A percentile compares a stretch with the other conserved stretches of the same genome.
These are phyloP conservation scores for Aureobasidium mangrovei DNA, from an alignment of 2,329 filamentous ascomycete genomes.

Conservation along the genomic window DNA sequence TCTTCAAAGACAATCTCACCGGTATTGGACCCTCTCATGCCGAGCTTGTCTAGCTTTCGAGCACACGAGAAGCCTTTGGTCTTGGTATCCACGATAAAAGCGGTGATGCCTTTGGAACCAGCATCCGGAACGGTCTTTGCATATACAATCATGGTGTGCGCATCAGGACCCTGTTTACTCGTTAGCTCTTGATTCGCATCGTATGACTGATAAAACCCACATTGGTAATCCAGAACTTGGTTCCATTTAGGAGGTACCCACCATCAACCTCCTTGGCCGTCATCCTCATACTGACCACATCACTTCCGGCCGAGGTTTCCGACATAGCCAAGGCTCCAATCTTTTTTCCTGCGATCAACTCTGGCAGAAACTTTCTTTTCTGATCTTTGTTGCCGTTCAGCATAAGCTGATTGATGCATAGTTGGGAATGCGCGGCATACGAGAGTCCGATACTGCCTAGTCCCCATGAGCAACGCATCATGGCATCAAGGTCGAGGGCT, in stretches of 20 bases:
- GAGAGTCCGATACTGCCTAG: constrained; percentile 66
- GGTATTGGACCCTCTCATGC: constrained; percentile 95
- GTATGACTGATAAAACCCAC: constrained; percentile 32
- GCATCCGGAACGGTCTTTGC: constrained; percentile 80
- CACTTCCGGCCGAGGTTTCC: constrained; percentile 80
- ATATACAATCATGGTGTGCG: constrained; percentile 90
- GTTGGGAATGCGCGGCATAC: constrained; percentile 90
- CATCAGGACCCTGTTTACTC: constrained; percentile 59
- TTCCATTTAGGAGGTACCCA: constrained; percentile 77
- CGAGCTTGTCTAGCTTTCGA: constrained; percentile 92
- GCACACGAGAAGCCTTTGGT: constrained; percentile 74
- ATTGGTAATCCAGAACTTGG: constrained; percentile 99
- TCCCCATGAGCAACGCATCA: not conserved
- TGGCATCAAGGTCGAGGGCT: not conserved
- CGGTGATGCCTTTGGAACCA: constrained; percentile 84
- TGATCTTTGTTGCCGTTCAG: constrained; percentile 75
- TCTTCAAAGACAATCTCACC: constrained; percentile 86
- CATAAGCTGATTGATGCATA: constrained; percentile 94
- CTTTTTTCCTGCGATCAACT: constrained; percentile 67
- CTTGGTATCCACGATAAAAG: constrained; percentile 74
- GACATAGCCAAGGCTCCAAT: constrained; percentile 92
- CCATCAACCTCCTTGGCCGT: constrained; percentile 72
- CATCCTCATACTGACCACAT: constrained; percentile 94
- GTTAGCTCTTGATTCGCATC: not conserved
- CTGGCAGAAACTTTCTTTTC: constrained; percentile 72